A percentile compares a stretch with the other conserved stretches of the same genome.
Evolutionary conservation across 352 stramenopile species (phyloP).

Genomic region (Pythium oligandrum): DNA sequence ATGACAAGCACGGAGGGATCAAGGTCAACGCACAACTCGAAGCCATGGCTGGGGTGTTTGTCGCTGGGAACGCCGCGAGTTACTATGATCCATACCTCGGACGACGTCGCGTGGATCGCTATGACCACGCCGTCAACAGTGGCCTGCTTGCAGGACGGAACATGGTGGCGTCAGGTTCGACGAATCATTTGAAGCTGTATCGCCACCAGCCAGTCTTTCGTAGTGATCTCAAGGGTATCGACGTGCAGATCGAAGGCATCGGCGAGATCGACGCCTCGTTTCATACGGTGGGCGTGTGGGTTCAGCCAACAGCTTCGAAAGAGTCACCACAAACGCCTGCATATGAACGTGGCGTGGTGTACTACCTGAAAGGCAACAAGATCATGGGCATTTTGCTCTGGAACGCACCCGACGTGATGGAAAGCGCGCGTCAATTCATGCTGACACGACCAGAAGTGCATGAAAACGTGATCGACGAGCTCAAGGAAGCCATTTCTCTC

Average conservation of each 20-base stretch:
- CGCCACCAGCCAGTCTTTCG: slow-evolving; percentile 87
- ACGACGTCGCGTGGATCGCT: slow-evolving; percentile 83
- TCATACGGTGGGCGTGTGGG: slow-evolving; percentile 79
- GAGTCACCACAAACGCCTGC: slow-evolving; percentile 5
- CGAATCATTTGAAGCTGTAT: slow-evolving; percentile 77
- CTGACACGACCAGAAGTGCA: slow-evolving; percentile 60
- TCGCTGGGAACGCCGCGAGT: slow-evolving; percentile 84
- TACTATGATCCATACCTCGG: slow-evolving; percentile 89
- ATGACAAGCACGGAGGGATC: slow-evolving; percentile 84
- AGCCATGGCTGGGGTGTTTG: slow-evolving; percentile 85
- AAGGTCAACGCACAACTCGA: slow-evolving; percentile 90
- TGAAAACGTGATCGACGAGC: slow-evolving; percentile 66
- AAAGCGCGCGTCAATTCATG: slow-evolving; percentile 83
- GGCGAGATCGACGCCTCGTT: slow-evolving; percentile 81
- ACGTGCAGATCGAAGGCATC: slow-evolving; percentile 80
- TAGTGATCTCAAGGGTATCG: slow-evolving; percentile 64
- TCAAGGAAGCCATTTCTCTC: slow-evolving; percentile 81
- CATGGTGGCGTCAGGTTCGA: slow-evolving; percentile 62
- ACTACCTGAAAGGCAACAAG: slow-evolving; percentile 88
- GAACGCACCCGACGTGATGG: slow-evolving; percentile 85
- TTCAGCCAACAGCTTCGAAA: slow-evolving; percentile 26
- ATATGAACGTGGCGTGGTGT: slow-evolving; percentile 85
- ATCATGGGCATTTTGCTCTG: slow-evolving; percentile 89
- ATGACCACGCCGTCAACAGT: slow-evolving; percentile 92
- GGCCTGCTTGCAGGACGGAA: slow-evolving; percentile 85